A percentile compares a stretch with the other conserved stretches of the same genome.
Evolutionary conservation across 768 basidiomycete species (phyloP).

Genomic region (Lactifluus hygrophoroides): DNA sequence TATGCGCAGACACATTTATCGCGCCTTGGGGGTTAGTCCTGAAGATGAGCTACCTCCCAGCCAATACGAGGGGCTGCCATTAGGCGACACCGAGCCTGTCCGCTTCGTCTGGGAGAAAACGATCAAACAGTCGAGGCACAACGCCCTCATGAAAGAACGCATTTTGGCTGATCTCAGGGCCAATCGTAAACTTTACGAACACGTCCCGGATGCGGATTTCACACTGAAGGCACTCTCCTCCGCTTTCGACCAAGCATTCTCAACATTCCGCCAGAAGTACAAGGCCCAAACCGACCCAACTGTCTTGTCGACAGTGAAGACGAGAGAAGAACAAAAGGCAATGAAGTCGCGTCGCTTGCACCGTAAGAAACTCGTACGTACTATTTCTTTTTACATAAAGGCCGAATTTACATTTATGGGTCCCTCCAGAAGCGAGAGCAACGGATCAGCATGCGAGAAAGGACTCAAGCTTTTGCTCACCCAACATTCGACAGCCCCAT

Average conservation of each 20-base stretch:
- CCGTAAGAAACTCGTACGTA: slow-evolving; percentile 55
- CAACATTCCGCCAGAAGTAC: slow-evolving; percentile 61
- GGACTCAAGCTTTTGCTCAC: slow-evolving; percentile 46
- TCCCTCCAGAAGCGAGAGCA: slow-evolving; percentile 53
- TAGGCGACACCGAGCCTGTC: slow-evolving; percentile 44
- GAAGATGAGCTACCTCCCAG: slow-evolving; percentile 56
- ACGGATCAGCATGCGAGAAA: slow-evolving; percentile 52
- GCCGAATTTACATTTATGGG: neutral
- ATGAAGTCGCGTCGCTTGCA: slow-evolving; percentile 50
- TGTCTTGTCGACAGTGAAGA: slow-evolving; percentile 36
- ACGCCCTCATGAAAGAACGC: slow-evolving; percentile 59
- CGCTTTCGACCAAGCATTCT: slow-evolving; percentile 63
- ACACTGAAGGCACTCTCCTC: slow-evolving; percentile 49
- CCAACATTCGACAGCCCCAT: slow-evolving; percentile 62
- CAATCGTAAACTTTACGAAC: slow-evolving; percentile 47
- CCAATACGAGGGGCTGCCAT: slow-evolving; percentile 43
- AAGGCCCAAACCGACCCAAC: slow-evolving; percentile 46
- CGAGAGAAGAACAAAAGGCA: slow-evolving; percentile 54
- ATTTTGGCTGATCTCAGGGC: slow-evolving; percentile 52
- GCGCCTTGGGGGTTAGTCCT: slow-evolving; percentile 45
- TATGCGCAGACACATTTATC: slow-evolving; percentile 57
- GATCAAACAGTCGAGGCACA: slow-evolving; percentile 64
- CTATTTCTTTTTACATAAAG: neutral
- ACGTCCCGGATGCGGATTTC: slow-evolving; percentile 61
- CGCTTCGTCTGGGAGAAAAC: slow-evolving; percentile 80